Percentiles rank a stretch among this genome's conserved stretches.
Evolutionary conservation across 2,329 filamentous ascomycete species (phyloP).

Genomic region (Diaporthe helianthi): DNA sequence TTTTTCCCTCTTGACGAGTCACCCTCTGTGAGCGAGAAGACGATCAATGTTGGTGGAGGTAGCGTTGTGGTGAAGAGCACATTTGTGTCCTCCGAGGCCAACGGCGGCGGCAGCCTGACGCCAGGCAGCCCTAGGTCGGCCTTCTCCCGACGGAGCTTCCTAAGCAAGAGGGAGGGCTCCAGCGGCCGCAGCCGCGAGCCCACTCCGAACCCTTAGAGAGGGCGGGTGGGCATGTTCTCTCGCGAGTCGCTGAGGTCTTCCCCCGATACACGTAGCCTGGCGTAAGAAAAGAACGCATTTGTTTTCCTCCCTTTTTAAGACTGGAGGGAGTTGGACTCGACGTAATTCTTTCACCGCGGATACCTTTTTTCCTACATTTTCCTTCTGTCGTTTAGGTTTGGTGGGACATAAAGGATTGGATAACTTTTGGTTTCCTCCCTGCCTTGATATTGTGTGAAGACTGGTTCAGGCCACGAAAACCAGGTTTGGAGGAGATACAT

Average conservation of each 20-base stretch:
- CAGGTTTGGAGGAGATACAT: neutral
- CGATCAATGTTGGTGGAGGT: conserved; percentile 75
- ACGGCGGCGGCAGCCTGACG: conserved; percentile 41
- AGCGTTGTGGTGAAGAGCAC: conserved; percentile 75
- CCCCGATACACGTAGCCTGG: conserved; percentile 7
- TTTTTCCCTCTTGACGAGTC: conserved; percentile 92
- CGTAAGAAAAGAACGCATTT: neutral
- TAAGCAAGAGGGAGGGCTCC: conserved; percentile 50
- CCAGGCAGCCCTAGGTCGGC: conserved; percentile 56
- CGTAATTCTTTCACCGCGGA: conserved; percentile 11
- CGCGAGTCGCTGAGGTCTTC: conserved; percentile 30
- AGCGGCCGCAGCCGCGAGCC: conserved; percentile 53
- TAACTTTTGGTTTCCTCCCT: neutral
- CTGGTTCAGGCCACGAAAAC: neutral
- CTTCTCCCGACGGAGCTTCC: conserved; percentile 58
- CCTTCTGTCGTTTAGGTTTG: conserved; percentile 11
- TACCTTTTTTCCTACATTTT: conserved; percentile 25
- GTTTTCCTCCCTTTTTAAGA: neutral
- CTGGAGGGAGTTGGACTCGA: neutral
- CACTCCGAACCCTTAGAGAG: conserved; percentile 42
- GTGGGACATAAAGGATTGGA: neutral
- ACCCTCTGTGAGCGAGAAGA: conserved; percentile 71
- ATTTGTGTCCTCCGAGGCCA: conserved; percentile 64
- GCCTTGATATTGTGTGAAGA: neutral
- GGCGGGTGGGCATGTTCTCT: conserved; percentile 31